Evolutionary conservation across 2,329 filamentous ascomycete species (phyloP).

Genomic region (Scytalidium lignicola): DNA sequence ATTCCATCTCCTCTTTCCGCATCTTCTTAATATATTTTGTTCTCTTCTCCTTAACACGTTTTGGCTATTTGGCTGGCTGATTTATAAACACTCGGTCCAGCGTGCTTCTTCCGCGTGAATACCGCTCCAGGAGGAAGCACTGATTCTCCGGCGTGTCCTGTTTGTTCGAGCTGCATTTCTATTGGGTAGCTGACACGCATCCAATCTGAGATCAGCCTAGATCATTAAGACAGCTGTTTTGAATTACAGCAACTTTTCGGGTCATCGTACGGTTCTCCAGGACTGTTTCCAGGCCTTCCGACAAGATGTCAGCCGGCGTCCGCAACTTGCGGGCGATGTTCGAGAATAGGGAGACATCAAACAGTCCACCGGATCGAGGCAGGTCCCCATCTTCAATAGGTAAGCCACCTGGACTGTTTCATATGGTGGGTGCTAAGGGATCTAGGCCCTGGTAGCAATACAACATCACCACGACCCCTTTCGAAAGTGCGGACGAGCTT

Average conservation of each 20-base stretch:
- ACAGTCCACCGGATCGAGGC: conserved; percentile 52
- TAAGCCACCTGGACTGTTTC: conserved; percentile 29
- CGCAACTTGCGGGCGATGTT: conserved; percentile 76
- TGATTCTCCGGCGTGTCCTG: no score
- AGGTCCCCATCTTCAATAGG: conserved; percentile 53
- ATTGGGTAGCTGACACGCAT: no score
- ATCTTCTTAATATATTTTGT: neutral
- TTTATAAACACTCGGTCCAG: no score
- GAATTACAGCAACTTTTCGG: neutral
- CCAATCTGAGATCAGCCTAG: no score
- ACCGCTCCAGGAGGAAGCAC: no score
- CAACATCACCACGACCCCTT: conserved; percentile 56
- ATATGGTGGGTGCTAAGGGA: conserved; percentile 11
- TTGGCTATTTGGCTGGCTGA: no score
- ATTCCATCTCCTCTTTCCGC: neutral
- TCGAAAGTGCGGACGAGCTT: conserved; percentile 74
- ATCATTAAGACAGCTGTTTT: neutral
- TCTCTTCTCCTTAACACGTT: neutral
- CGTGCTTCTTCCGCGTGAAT: no score
- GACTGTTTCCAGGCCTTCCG: neutral
- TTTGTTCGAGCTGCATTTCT: no score
- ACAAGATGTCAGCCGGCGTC: conserved; percentile 17
- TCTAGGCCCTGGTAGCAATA: conserved; percentile 16
- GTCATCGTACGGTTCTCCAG: neutral
- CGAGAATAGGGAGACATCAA: conserved; percentile 64